A percentile compares a stretch with the other conserved stretches of the same genome.
These are phyloP conservation scores for Phytophthora tentaculata DNA, from an alignment of 352 stramenopile species.

Conservation along the genomic window DNA sequence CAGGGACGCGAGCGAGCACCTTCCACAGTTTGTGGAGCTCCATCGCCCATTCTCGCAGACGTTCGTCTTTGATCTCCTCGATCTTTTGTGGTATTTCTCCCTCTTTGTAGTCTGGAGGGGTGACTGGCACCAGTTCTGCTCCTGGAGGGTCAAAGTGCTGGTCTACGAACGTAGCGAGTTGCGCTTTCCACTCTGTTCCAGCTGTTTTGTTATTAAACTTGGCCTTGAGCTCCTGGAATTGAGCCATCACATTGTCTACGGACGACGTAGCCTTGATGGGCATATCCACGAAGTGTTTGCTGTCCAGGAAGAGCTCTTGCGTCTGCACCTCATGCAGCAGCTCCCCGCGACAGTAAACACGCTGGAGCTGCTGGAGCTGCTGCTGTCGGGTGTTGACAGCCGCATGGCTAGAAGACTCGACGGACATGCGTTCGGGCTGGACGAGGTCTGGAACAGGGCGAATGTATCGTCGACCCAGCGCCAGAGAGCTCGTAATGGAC, in stretches of 20 bases:
- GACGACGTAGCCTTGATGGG: conserved; percentile 58
- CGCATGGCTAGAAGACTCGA: conserved; percentile 9
- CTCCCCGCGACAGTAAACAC: conserved; percentile 58
- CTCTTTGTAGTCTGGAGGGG: conserved; percentile 52
- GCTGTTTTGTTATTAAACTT: conserved; percentile 4
- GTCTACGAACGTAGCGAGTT: conserved; percentile 59
- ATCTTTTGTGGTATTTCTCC: conserved; percentile 49
- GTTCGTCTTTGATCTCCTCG: conserved; percentile 43
- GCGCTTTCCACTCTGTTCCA: conserved; percentile 26
- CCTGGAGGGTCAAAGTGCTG: conserved; percentile 70
- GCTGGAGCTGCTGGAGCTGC: conserved; percentile 38
- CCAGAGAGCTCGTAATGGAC: conserved; percentile 6
- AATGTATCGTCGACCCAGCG: conserved; percentile 26
- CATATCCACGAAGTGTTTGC: conserved; percentile 93
- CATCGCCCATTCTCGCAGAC: conserved; percentile 65
- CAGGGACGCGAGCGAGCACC: conserved; percentile 53
- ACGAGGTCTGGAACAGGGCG: not conserved
- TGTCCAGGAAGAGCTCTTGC: conserved; percentile 74
- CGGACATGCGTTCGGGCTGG: conserved; percentile 8
- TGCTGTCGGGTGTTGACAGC: conserved; percentile 12
- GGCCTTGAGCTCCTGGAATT: conserved; percentile 29
- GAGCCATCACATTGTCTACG: conserved; percentile 45
- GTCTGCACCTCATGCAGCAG: conserved; percentile 73
- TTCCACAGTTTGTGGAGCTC: conserved; percentile 82
- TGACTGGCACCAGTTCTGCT: conserved; percentile 47